Evolutionary conservation across 2,329 filamentous ascomycete species (phyloP), one percentile per base, ranked within the genome.

Genomic region (Akanthomyces dipterigenus): DNA sequence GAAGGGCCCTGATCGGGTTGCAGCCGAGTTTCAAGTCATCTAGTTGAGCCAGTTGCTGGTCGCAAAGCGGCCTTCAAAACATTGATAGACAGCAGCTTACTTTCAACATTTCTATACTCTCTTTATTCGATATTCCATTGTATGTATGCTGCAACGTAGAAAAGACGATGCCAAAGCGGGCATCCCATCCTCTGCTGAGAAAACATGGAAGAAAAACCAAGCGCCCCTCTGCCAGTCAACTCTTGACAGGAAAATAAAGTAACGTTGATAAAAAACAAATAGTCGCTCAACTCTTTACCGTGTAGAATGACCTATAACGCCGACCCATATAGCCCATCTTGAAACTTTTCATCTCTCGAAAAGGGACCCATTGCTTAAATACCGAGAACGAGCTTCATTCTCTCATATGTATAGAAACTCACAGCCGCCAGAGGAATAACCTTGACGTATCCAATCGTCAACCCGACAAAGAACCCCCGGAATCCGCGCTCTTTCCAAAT

Each of bases 401-500:
- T 79, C 73, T 88, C 85, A 68, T 88, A 88, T 18, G 84, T 85
- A 70, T 84, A 88, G 70, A 88, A 88, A 67, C 80, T 81, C 59
- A 84, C 80, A 14, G 95, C 95, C 31, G 78, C 86, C 90, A 99
- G 89, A 3, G 95, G 95, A 64, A 97, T 82, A 56, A 98, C 85
- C 78, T 99, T 99, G 70, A 92, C 84, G 74, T 98, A 99, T 8
- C 95, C 95, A 74, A 99, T 97, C 1, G 89, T 91, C 72, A 99
- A 76, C 0, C 95, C 95, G 12, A 98, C 88, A 74, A 91, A 99
- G 77, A 96, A 98, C 0, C 95, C 95, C 55, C 83, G 81, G 63
- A 88, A 75, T 0, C 95, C 95, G 61, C 82, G 82, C 75, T 97
- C 91, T 50, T 82, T 77, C 67, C 86, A 86, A 65, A 99, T 95